These are phyloP conservation scores for Colletotrichum musae DNA, from an alignment of 2,329 filamentous ascomycete species.

Conservation along the genomic window DNA sequence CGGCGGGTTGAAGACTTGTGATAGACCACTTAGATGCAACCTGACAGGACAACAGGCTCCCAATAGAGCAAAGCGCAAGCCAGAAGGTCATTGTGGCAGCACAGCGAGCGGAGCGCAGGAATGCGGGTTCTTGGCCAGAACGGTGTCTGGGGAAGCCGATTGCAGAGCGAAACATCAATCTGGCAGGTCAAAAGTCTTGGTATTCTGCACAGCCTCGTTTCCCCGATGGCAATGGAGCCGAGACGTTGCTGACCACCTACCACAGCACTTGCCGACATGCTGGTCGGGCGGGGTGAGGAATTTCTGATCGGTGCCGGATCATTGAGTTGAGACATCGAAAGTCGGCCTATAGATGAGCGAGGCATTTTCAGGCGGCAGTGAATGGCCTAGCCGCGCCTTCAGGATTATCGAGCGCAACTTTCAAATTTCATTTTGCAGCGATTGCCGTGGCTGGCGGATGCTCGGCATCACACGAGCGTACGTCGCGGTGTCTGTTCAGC, in stretches of 20 bases:
- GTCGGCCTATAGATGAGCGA: slow-evolving; percentile 5
- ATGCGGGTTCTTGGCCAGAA: slow-evolving; percentile 36
- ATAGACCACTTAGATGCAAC: slow-evolving; percentile 1
- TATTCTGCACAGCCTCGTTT: slow-evolving; percentile 40
- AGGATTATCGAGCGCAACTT: slow-evolving; percentile 12
- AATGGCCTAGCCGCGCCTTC: slow-evolving; percentile 11
- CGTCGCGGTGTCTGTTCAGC: slow-evolving; percentile 15
- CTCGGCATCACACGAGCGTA: slow-evolving; percentile 26
- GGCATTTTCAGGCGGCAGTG: slow-evolving; percentile 1
- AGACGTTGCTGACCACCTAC: slow-evolving; percentile 23
- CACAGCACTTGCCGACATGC: background rate
- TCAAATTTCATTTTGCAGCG: background rate
- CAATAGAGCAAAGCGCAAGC: slow-evolving; percentile 16
- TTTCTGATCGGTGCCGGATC: slow-evolving; percentile 13
- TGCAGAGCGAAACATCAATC: slow-evolving; percentile 39
- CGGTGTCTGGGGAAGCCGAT: slow-evolving; percentile 37
- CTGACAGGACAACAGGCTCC: slow-evolving; percentile 21
- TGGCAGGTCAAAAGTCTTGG: slow-evolving; percentile 40
- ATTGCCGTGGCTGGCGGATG: slow-evolving; percentile 19
- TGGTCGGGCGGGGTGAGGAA: slow-evolving; percentile 3
- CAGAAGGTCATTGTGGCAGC: slow-evolving; percentile 26
- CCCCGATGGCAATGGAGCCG: slow-evolving; percentile 25
- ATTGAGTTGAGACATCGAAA: slow-evolving; percentile 34
- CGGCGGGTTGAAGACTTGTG: slow-evolving; percentile 7
- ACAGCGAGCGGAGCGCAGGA: slow-evolving; percentile 33